Conservation (phyloP, 2,329 filamentous ascomycete species). For the Magnaporthales sp. region DNA sequence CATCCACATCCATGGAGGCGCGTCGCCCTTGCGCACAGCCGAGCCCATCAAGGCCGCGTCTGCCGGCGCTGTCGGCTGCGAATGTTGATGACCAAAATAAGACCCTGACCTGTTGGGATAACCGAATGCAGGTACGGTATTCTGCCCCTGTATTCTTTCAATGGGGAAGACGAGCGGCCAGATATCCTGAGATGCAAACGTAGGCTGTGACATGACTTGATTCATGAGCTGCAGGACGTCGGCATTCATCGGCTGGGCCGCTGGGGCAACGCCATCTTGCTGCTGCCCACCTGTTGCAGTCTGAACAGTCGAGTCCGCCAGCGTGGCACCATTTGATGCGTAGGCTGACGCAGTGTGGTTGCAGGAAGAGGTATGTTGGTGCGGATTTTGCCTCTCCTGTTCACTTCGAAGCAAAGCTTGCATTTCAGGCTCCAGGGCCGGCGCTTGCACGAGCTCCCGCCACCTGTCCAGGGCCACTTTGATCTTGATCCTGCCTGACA, state of each 20-base stretch:
- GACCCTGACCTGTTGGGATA: background rate
- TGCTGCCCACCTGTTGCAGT: background rate
- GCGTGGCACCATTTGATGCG: background rate
- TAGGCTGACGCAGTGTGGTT: background rate
- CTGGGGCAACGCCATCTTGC: background rate
- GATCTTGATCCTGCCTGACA: conserved; percentile 35
- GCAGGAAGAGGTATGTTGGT: background rate
- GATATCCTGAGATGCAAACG: conserved; percentile 25
- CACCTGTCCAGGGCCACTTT: conserved; percentile 41
- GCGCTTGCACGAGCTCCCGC: conserved; percentile 35
- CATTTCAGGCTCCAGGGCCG: conserved; percentile 11
- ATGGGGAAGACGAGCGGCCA: conserved; percentile 16
- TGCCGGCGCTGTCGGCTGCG: background rate
- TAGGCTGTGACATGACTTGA: conserved; percentile 26
- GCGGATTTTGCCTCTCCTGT: background rate
- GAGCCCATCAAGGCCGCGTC: conserved; percentile 27
- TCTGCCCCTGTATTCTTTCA: background rate
- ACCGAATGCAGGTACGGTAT: background rate
- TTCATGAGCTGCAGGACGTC: conserved; percentile 23
- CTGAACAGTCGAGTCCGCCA: background rate
- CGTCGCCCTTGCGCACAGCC: conserved; percentile 31
- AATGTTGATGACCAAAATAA: background rate
- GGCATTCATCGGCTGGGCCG: background rate
- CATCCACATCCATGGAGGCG: conserved; percentile 42
- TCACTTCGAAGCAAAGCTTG: background rate